Conservation (phyloP, 2,329 filamentous ascomycete species). For the Leptographium wingfieldii region DNA sequence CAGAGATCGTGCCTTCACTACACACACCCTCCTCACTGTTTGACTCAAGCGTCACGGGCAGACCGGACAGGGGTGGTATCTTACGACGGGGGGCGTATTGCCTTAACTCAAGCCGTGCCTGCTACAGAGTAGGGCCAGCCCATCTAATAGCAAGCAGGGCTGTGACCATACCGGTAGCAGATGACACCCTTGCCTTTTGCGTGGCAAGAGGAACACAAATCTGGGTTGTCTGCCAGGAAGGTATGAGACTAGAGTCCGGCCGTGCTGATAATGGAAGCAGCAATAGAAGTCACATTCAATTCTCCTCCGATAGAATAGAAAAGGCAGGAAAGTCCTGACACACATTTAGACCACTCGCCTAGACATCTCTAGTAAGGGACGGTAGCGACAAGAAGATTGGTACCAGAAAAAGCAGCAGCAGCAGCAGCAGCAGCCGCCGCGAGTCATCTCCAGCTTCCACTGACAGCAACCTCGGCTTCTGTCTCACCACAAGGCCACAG, state of each 20-base stretch:
- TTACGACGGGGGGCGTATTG: background rate
- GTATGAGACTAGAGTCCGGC: background rate
- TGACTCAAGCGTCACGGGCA: background rate
- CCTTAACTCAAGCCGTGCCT: background rate
- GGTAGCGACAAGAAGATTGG: background rate
- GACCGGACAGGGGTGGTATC: background rate
- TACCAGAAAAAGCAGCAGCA: background rate
- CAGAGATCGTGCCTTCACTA: background rate
- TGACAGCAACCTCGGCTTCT: background rate
- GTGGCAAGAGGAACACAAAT: background rate
- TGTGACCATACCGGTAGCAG: background rate
- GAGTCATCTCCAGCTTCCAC: background rate
- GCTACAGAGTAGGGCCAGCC: background rate
- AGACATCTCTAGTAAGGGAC: background rate
- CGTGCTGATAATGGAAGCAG: background rate
- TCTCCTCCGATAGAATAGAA: background rate
- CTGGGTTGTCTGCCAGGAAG: background rate
- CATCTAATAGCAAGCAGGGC: background rate
- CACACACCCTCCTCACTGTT: background rate
- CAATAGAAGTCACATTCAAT: background rate
- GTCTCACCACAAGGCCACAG: background rate
- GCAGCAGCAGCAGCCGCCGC: background rate
- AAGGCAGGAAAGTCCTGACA: background rate
- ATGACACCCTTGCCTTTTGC: background rate
- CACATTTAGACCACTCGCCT: background rate